Base-by-base conservation (phyloP, 768 basidiomycete genomes). In the Tylopilus intermedius region DNA sequence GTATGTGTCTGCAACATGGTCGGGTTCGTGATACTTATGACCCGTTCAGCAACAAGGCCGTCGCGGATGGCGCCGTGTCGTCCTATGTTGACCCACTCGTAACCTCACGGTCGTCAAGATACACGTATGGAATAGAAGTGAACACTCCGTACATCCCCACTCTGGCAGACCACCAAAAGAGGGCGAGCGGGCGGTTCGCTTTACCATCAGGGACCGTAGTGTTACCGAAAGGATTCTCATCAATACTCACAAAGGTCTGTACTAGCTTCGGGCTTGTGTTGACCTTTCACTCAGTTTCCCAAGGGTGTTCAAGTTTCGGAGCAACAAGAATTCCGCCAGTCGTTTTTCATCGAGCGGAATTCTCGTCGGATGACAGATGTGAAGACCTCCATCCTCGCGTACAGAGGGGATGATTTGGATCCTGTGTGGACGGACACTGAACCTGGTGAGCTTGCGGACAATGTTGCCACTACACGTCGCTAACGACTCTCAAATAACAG, bases 61-160 rank as follows among this genome's bases (percentile, higher is more conserved):
- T 51, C 10, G 50, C 50, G 38, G 50, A 51, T 38, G 50, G 50
- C 7, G 50, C 50, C 10, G 50, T 50, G 3, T 49, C 40, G 5
- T 73, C 62, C 50, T 69, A 66, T 30, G 49, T 81, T 3, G 75
- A 80, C 38, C 74, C 75, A 45, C 71, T 73, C 18, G 78, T 80
- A 8, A 67, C 71, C 0, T 67, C 69, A 9, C 72, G 79, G 27
- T 67, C 79, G 0, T 67, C 78, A 3, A 74, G 71, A 39, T 57
- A 68, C 42, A 75, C 75, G 0, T 75, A 74, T 39, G 75, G 75
- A 1, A 60, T 66, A 11, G 56, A 70, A 39, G 67, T 69, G 39
- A 8, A 35, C 22, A 57, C 51, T 2, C 11, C 21, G 0, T 80
- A 65, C 55, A 54, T 71, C 24, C 13, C 56, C 0, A 46, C 32